Base-by-base conservation (phyloP, 768 basidiomycete genomes). In the Pleurotus platypus region DNA sequence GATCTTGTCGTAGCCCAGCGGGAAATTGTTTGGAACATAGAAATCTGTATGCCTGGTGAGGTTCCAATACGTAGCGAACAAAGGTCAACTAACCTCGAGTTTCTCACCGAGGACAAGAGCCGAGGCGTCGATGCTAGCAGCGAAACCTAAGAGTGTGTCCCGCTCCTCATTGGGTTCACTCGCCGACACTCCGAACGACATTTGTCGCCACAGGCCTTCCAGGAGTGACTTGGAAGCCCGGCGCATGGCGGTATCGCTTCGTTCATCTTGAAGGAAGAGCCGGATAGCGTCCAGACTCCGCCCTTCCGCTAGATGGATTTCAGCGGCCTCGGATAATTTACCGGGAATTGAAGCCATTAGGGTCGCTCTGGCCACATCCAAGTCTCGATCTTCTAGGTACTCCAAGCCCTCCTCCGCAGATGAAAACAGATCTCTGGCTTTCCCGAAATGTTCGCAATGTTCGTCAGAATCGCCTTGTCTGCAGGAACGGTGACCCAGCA, bases 381-480 rank as follows among this genome's bases (percentile, higher is more conserved):
- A 67, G 37, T 78, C 78, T 45, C 75, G 75, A 3, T 81, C 75
- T 55, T 85, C 78, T 15, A 84, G 71, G 57, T 83, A 89, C 38
- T 79, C 76, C n/a, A 85, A 60, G 16, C 74, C 73, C 18, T 85
- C 81, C 18, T 87, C 80, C 0, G 74, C 67, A 0, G 76, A 70
- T 0, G 70, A 58, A 57, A 89, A 89, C 2, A 89, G 64, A 5
- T 67, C 59, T 55, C 69, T 55, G 20, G 76, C 77, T 65, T 79
- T 70, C 18, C 87, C 87, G 61, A 11, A 46, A 42, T 35, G 39
- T 2, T n/a, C 16, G 24, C 51, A 54, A 2, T 9, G 24, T 42
- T 54, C 39, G 24, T 11, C 12, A 12, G n/a, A 11, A n/a, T 56
- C 8, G 49, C 1, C 37, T 22, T 18, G 12, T 51, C 13, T 40